These are phyloP conservation scores for Coniosporium apollinis DNA, from an alignment of 495 filamentous ascomycete species.

Conservation along the genomic window DNA sequence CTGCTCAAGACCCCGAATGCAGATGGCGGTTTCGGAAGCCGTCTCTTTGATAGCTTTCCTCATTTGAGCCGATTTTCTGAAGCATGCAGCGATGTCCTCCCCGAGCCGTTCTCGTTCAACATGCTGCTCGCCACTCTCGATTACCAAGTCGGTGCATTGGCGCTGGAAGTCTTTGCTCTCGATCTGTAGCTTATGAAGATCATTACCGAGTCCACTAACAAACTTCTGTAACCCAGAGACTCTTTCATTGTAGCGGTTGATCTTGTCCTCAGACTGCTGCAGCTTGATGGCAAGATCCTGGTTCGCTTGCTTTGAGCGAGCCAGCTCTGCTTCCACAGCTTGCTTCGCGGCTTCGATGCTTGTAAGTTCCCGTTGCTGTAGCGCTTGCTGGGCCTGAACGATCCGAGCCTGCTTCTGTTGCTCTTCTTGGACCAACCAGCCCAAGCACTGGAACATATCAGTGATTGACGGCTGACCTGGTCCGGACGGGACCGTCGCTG, in stretches of 20 bases:
- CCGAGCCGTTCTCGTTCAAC: conserved; percentile 1
- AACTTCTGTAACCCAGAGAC: conserved; percentile 11
- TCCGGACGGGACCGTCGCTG: no score
- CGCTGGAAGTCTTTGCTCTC: conserved; percentile 1
- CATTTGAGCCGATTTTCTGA: conserved; percentile 1
- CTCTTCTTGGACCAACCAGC: no score
- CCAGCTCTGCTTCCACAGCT: conserved; percentile 6
- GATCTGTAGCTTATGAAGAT: conserved; percentile 9
- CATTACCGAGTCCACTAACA: conserved; percentile 13
- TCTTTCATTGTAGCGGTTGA: conserved; percentile 5
- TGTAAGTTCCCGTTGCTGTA: no score
- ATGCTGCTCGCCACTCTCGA: conserved; percentile 1
- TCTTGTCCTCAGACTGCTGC: conserved; percentile 2
- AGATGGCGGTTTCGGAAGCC: not conserved
- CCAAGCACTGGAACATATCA: no score
- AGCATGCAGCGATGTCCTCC: not conserved
- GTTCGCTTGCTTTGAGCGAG: conserved; percentile 2
- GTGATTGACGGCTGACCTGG: no score
- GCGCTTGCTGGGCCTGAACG: no score
- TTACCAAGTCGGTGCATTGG: conserved; percentile 1
- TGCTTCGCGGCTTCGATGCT: conserved; percentile 3
- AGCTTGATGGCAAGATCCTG: conserved; percentile 1
- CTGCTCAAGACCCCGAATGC: not conserved
- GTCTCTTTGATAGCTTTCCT: not conserved
- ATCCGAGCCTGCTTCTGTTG: no score